phyloP scores from a whole-genome alignment of 176 grass and related monocot genomes.

The Cocos nucifera region DNA sequence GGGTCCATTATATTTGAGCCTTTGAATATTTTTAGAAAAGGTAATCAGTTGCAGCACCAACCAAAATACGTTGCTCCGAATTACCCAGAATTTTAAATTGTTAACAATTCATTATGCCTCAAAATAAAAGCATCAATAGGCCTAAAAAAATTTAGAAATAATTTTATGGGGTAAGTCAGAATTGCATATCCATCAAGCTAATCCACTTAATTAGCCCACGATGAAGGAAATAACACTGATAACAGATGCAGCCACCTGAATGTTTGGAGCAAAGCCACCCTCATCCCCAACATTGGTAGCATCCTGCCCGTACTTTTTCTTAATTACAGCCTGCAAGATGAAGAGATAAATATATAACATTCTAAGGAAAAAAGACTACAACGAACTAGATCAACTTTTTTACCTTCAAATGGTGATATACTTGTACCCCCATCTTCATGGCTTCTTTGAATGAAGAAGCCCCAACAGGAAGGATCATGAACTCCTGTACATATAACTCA shows the following conservation, averaged over 20 bases:
- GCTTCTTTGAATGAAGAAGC: slow-evolving; percentile 88
- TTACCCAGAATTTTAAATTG: no score
- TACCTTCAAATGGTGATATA: slow-evolving; percentile 93
- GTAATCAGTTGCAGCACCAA: no score
- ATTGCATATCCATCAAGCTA: no score
- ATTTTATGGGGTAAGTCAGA: no score
- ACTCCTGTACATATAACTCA: slow-evolving; percentile 41
- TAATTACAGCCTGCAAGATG: slow-evolving; percentile 54
- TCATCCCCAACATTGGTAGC: slow-evolving; percentile 96
- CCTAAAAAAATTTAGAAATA: no score
- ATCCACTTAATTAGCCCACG: no score
- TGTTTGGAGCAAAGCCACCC: slow-evolving; percentile 94
- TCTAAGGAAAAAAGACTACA: not conserved
- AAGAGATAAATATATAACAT: not conserved
- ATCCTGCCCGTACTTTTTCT: slow-evolving; percentile 97
- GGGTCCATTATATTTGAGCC: no score
- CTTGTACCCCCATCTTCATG: slow-evolving; percentile 97
- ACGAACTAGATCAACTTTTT: not conserved
- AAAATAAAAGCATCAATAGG: no score
- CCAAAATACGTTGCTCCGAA: no score
- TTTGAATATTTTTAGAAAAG: no score
- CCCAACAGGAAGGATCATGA: slow-evolving; percentile 93
- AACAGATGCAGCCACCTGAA: slow-evolving; percentile 50
- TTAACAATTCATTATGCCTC: no score
- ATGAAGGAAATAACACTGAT: no score